Conservation (phyloP, 441 rosid genomes). For the Populus trichocarpa region DNA sequence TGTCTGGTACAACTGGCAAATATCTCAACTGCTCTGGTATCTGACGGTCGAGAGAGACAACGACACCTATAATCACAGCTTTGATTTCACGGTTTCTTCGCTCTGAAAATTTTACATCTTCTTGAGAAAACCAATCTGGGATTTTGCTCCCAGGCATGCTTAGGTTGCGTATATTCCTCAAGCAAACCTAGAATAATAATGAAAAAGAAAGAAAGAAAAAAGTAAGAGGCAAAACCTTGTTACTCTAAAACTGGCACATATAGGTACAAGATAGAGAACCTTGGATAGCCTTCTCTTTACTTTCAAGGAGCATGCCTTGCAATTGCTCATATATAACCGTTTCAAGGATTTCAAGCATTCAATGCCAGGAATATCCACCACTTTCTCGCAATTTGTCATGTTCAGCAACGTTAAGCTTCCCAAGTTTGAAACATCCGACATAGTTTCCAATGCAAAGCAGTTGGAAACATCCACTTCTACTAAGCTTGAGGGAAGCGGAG, state of each 20-base stretch:
- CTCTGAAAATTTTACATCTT: constrained; percentile 24
- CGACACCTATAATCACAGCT: constrained; percentile 46
- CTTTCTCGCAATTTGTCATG: constrained; percentile 53
- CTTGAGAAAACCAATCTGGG: constrained; percentile 56
- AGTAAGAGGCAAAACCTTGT: not conserved
- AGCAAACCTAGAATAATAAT: constrained; percentile 30
- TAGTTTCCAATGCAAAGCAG: constrained; percentile 42
- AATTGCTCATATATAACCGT: constrained; percentile 47
- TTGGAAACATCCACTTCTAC: constrained; percentile 31
- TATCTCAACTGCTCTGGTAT: constrained; percentile 28
- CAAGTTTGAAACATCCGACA: constrained; percentile 43
- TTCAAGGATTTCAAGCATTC: constrained; percentile 39
- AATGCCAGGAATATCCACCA: constrained; percentile 50
- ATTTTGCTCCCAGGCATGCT: constrained; percentile 57
- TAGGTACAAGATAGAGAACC: constrained; percentile 28
- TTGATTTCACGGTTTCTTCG: constrained; percentile 35
- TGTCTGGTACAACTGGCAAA: constrained; percentile 30
- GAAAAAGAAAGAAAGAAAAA: too few relatives aligned
- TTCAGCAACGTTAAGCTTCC: constrained; percentile 33
- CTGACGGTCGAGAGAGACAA: constrained; percentile 37
- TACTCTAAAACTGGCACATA: not conserved
- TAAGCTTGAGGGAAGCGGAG: constrained; percentile 55
- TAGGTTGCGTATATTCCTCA: constrained; percentile 37
- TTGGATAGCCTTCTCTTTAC: constrained; percentile 51
- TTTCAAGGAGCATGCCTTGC: constrained; percentile 33